phyloP scores from a whole-genome alignment of 2,329 filamentous ascomycete species.

The Xylaria sp. region DNA sequence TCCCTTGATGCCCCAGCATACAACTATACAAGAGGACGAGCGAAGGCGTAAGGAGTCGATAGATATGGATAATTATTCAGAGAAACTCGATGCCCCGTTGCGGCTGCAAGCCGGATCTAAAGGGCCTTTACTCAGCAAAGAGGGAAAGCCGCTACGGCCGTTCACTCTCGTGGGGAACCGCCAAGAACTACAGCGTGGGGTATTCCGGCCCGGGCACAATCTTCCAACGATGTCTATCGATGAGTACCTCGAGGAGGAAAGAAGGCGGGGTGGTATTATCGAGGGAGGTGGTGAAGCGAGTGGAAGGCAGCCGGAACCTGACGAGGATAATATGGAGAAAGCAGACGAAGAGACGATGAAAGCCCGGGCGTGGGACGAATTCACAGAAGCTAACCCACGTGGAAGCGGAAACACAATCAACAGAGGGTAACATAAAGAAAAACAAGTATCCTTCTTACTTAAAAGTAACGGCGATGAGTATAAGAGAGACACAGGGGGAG shows the following conservation, averaged over 20 bases:
- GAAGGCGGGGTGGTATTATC: constrained; percentile 84
- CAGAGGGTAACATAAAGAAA: constrained; percentile 62
- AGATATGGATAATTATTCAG: constrained; percentile 68
- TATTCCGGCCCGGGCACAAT: constrained; percentile 92
- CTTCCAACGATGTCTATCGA: constrained; percentile 98
- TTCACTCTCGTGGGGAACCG: constrained; percentile 87
- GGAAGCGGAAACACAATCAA: constrained; percentile 87
- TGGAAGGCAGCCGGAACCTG: constrained; percentile 73
- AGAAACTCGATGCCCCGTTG: constrained; percentile 76
- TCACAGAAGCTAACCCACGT: constrained; percentile 86
- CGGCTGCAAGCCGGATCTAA: constrained; percentile 61
- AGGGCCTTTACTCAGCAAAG: constrained; percentile 79
- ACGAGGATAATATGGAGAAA: constrained; percentile 91
- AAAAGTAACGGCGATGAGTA: neutral
- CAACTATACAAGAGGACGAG: constrained; percentile 59
- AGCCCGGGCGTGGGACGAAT: constrained; percentile 95
- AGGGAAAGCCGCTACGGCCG: constrained; percentile 87
- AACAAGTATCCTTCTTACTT: neutral
- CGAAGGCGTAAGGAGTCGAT: constrained; percentile 52
- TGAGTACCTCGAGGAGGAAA: constrained; percentile 95
- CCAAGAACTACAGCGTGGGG: constrained; percentile 78
- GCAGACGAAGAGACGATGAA: constrained; percentile 93
- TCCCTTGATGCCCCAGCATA: constrained; percentile 57
- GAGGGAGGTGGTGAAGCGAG: constrained; percentile 87
- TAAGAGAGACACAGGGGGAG: neutral